Percentiles rank a stretch among this genome's conserved stretches.
Evolutionary conservation across 2,329 filamentous ascomycete species (phyloP).

Genomic region (Rasamsonia emersonii): DNA sequence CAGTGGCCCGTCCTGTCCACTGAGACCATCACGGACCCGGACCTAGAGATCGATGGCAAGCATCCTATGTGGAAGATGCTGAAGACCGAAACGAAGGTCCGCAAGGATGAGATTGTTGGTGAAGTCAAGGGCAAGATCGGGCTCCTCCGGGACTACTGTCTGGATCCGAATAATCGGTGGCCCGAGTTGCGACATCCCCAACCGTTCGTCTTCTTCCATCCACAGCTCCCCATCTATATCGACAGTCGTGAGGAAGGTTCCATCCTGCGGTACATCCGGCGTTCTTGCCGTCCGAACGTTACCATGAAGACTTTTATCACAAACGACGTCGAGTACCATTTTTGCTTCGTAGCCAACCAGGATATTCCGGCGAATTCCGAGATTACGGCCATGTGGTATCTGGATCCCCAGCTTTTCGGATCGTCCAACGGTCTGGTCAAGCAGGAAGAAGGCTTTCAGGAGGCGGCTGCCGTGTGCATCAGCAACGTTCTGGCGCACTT

Average conservation of each 20-base stretch:
- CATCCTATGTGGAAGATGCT: slow-evolving; percentile 60
- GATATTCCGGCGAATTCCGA: slow-evolving; percentile 54
- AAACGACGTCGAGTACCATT: slow-evolving; percentile 70
- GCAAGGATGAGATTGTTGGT: slow-evolving; percentile 49
- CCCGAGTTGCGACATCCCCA: slow-evolving; percentile 49
- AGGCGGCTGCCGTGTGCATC: slow-evolving; percentile 35
- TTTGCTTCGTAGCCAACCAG: slow-evolving; percentile 81
- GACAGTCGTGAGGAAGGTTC: slow-evolving; percentile 86
- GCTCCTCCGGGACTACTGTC: slow-evolving; percentile 63
- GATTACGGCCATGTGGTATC: slow-evolving; percentile 42
- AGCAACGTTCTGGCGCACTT: slow-evolving; percentile 42
- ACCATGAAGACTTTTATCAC: slow-evolving; percentile 77
- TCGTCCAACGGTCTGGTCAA: slow-evolving; percentile 33
- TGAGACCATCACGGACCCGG: slow-evolving; percentile 44
- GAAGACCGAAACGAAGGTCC: slow-evolving; percentile 44
- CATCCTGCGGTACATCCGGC: slow-evolving; percentile 74
- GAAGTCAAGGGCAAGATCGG: slow-evolving; percentile 73
- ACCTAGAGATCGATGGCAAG: slow-evolving; percentile 43
- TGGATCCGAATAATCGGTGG: slow-evolving; percentile 59
- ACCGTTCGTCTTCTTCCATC: slow-evolving; percentile 81
- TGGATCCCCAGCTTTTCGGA: slow-evolving; percentile 32
- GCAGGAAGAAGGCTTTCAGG: slow-evolving; percentile 30
- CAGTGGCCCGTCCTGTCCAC: slow-evolving; percentile 45
- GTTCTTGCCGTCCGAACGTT: slow-evolving; percentile 89
- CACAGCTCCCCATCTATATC: slow-evolving; percentile 80